Conservation (phyloP, 345 rosid species). For the Hibiscus mutabilis region DNA sequence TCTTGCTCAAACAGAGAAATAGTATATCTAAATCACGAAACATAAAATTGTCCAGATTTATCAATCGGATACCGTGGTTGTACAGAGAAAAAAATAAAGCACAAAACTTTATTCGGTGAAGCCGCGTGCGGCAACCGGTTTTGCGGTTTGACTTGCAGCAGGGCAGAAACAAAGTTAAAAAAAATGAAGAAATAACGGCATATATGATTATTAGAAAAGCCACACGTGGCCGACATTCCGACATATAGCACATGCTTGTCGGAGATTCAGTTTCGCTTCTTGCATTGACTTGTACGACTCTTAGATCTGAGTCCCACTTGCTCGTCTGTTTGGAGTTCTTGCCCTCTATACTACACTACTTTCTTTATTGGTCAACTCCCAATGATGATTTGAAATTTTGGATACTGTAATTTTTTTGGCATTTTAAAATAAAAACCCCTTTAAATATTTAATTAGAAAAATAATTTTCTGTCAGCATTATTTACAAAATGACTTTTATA, state of each 20-base stretch:
- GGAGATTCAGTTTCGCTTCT: constrained; percentile 6
- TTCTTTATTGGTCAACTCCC: neutral
- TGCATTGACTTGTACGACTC: neutral
- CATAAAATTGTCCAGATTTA: too few species aligned
- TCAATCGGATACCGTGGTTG: too few species aligned
- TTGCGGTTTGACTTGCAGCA: neutral
- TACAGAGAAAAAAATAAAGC: neutral
- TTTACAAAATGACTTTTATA: too few species aligned
- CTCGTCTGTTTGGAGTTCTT: neutral
- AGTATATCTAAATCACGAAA: too few species aligned
- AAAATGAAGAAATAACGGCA: neutral
- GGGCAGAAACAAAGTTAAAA: neutral
- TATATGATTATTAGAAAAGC: neutral
- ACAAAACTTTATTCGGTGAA: neutral
- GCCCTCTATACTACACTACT: neutral
- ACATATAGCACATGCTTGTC: constrained; percentile 19
- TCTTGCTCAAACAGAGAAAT: too few species aligned
- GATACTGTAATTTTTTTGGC: too few species aligned
- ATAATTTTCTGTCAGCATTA: too few species aligned
- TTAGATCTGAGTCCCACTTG: neutral
- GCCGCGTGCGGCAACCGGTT: constrained; percentile 17
- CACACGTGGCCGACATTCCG: constrained; percentile 22
- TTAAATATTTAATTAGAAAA: too few species aligned
- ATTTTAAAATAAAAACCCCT: too few species aligned
- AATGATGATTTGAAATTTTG: neutral